Evolutionary conservation across 306 rosid genomes (phyloP).

Genomic region (Luffa acutangula): DNA sequence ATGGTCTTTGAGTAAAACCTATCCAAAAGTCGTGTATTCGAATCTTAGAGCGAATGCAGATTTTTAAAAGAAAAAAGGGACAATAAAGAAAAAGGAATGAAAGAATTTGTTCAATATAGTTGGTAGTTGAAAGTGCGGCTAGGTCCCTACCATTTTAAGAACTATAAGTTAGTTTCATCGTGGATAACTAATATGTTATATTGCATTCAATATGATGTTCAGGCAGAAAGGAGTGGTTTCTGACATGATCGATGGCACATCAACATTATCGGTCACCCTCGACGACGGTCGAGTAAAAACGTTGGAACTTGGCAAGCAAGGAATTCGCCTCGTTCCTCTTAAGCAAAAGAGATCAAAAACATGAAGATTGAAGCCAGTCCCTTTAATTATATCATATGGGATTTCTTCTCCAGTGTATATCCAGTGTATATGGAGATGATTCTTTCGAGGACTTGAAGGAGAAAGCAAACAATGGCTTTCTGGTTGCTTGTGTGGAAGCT

Average conservation of each 20-base stretch:
- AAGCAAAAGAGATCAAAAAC: constrained; percentile 69
- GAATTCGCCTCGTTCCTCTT: constrained; percentile 73
- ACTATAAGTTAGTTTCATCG: neutral
- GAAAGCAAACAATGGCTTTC: neutral
- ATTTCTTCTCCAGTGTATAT: constrained; percentile 7
- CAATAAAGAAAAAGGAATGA: neutral
- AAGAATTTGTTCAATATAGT: neutral
- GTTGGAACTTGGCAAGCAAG: constrained; percentile 76
- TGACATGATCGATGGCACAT: constrained; percentile 49
- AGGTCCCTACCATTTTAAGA: neutral
- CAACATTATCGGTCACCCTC: constrained; percentile 52
- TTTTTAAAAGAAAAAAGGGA: too few relatives aligned
- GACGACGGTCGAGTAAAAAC: constrained; percentile 61
- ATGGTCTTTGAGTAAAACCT: too few relatives aligned
- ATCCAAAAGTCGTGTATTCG: too few relatives aligned
- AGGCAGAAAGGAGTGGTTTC: constrained; percentile 90
- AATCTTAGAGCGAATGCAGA: too few relatives aligned
- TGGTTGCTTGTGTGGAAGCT: constrained; percentile 7
- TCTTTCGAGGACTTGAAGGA: neutral
- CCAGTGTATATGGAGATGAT: constrained; percentile 6
- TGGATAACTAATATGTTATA: neutral
- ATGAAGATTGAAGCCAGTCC: constrained; percentile 19
- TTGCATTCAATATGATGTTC: constrained; percentile 11
- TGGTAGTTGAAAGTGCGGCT: neutral
- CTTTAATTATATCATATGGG: neutral